Base-by-base conservation (phyloP, 768 basidiomycete species). In the Termitomyces sp. region DNA sequence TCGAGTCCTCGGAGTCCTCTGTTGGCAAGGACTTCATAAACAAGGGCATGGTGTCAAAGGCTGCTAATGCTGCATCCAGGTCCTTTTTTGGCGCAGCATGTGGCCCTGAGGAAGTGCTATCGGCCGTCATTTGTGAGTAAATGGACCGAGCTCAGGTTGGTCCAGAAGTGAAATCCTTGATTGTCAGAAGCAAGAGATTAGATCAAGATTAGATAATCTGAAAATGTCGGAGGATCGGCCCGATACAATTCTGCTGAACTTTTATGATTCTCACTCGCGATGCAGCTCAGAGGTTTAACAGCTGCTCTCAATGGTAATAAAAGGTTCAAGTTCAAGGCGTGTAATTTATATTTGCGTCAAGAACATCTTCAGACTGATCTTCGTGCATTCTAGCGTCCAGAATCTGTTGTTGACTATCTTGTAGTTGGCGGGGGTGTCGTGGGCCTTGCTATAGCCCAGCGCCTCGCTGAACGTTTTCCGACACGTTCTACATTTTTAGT, bases 11-110 rank as follows among this genome's bases (percentile, higher is more conserved):
- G n/a, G 77, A 66, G 11, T 82, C 82, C 5, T 89, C 90, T 4
- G 73, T 75, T 1, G 95, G 95, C 19, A 97, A 78, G 19, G 85
- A 82, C 63, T 85, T 86, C 95, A 98, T 98, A 74, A 99, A 99
- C 37, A 99, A 75, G 6, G 97, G 97, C 3, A 90, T 73, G 4
- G 81, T 77, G 62, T 95, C 87, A 47, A 83, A 75, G 4, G 69
- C 72, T 1, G 75, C 72, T 6, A 82, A 67, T n/a, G 70, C 71
- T 32, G 74, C 72, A 34, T 77, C 69, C 8, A 75, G n/a, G 12
- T 66, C 63, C 25, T 71, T 69, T n/a, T 67, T 62, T 1, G 69
- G 61, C 12, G 67, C 62, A 51, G 70, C 67, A 51, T 73, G 63
- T 14, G 81, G 80, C 2, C 77, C 79, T 19, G 66, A 51, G 10